phyloP scores from a whole-genome alignment of 2,329 filamentous ascomycete species.

The Cercospora sp. region DNA sequence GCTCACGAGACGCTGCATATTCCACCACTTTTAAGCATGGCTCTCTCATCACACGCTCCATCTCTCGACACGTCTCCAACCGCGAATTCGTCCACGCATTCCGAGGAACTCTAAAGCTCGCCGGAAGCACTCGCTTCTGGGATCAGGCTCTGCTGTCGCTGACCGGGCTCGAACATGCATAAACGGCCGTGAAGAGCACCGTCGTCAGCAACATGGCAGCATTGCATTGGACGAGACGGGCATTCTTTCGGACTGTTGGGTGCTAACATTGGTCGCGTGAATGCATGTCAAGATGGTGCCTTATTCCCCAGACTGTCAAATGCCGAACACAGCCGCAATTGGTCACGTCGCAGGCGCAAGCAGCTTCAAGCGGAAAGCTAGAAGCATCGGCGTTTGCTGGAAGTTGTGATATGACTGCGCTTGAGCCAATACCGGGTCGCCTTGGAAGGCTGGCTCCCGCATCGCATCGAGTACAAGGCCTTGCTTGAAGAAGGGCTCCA shows the following conservation, averaged over 20 bases:
- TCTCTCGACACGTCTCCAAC: neutral
- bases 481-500: slow-evolving; percentile 46
- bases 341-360: slow-evolving; percentile 1
- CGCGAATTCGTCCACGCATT: neutral
- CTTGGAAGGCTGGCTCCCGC: slow-evolving; percentile 51
- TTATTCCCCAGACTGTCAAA: neutral
- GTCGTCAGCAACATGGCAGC: slow-evolving; percentile 1
- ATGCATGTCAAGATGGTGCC: neutral
- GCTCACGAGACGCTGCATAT: neutral
- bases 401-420: slow-evolving; percentile 45
- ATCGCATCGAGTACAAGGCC: slow-evolving; percentile 50
- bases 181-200: neutral
- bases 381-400: slow-evolving; percentile 37
- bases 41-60: neutral
- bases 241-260: neutral
- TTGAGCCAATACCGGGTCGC: slow-evolving; percentile 35
- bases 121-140: neutral
- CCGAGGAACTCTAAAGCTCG: neutral
- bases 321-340: neutral
- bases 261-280: neutral
- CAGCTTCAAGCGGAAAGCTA: slow-evolving; percentile 37
- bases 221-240: neutral
- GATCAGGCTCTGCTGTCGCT: neutral
- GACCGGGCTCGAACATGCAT: neutral
- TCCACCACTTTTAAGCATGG: neutral